Percentiles rank a stretch among this genome's conserved stretches.
These are phyloP conservation scores for Adansonia digitata DNA, from an alignment of 345 rosid species.

Conservation along the genomic window DNA sequence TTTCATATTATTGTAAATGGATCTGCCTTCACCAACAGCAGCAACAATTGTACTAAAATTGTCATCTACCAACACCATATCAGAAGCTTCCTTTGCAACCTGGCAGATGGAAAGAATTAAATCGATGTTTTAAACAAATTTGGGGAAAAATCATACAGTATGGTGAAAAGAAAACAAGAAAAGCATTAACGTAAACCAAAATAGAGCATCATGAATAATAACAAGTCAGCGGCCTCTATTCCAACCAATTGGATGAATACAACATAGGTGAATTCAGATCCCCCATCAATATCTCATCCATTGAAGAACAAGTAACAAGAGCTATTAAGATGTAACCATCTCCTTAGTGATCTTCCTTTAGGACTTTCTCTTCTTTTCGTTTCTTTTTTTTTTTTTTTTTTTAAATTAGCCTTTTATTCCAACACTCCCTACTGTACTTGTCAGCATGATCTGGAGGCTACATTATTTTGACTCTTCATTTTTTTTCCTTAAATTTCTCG, in stretches of 20 bases:
- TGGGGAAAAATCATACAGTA: not conserved
- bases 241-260: not conserved
- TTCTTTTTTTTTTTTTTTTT: no score
- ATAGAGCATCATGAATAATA: not conserved
- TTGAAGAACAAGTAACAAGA: not conserved
- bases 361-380: no score
- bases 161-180: not conserved
- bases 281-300: not conserved
- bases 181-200: slow-evolving; percentile 3
- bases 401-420: not conserved
- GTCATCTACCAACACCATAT: not conserved
- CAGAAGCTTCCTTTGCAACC: not conserved
- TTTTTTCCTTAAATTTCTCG: no score
- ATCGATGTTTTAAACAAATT: no score
- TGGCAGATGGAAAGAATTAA: not conserved
- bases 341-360: not conserved
- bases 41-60: not conserved
- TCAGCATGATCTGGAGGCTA: no score
- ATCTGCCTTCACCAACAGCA: not conserved
- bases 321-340: not conserved
- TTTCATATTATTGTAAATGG: not conserved
- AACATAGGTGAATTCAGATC: not conserved
- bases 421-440: not conserved
- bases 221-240: not conserved
- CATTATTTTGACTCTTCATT: no score